A percentile compares a stretch with the other conserved stretches of the same genome.
Evolutionary conservation across 2,329 filamentous ascomycete genomes (phyloP).

Genomic region (Orbilia oligospora): DNA sequence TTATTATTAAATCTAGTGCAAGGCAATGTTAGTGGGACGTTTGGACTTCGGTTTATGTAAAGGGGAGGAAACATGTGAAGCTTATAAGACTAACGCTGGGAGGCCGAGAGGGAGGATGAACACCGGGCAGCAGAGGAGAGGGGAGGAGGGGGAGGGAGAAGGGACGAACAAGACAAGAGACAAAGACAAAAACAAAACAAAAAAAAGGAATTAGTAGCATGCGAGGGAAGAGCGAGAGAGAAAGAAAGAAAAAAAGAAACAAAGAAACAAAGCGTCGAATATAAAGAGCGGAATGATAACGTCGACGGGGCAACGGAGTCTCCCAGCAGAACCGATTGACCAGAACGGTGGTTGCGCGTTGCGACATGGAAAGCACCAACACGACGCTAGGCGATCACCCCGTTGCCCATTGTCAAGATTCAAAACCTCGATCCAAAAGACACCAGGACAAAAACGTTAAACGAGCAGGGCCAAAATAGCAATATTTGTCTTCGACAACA

Average conservation of each 20-base stretch:
- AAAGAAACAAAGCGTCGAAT: not conserved
- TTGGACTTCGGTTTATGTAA: not conserved
- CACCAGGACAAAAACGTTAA: not conserved
- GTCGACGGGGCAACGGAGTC: not conserved
- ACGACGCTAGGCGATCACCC: not conserved
- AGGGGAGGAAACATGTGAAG: not conserved
- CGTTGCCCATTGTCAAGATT: not conserved
- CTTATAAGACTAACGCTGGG: not conserved
- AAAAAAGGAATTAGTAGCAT: not conserved
- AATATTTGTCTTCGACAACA: not conserved
- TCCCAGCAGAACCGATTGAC: not conserved
- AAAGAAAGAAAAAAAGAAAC: no score
- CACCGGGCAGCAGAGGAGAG: not conserved
- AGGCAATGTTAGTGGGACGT: not conserved
- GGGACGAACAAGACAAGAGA: not conserved
- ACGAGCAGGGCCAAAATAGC: constrained; percentile 16
- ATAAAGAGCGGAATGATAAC: constrained; percentile 8
- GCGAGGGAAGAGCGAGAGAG: no score
- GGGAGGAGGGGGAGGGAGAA: not conserved
- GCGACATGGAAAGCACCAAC: not conserved
- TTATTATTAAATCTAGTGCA: constrained; percentile 39
- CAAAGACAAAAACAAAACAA: no score
- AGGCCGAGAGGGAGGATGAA: not conserved
- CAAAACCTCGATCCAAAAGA: no score
- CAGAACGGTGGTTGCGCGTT: not conserved